Base-by-base conservation (phyloP, 192 early-diverging fungal species). In the Backusella circina region DNA sequence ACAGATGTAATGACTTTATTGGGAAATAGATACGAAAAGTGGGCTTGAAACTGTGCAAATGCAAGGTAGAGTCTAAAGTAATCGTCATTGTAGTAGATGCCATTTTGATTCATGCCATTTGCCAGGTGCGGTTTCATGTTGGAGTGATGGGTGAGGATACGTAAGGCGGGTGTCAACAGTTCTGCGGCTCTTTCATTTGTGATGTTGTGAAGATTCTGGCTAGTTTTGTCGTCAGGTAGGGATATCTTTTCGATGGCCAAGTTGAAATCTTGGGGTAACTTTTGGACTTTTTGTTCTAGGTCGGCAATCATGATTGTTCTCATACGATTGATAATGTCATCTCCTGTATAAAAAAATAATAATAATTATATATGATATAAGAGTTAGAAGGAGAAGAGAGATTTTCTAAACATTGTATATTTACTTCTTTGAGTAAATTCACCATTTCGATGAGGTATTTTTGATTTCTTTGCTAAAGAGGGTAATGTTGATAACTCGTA, bases 41-140 rank as follows among this genome's bases (percentile, higher is more conserved):
- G 69, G 16, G 36, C 54, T 68, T 79, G 77, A 28, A 83, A 83
- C 64, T 83, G 82, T 65, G 64, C 75, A 77, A 83, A 83, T 18
- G 82, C 82, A 15, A 83, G 68, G 23, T 83, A 83, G 15, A 83
- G 67, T 61, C 82, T 32, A 67, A 71, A 83, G 26, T 83, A 83
- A 30, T 83, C 82, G 6, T 61, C 64, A 38, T 83, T 83, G 73
- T 83, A 83, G 41, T 83, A 80, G 13, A 83, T 83, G 30, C 82
- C 82, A 37, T 83, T 83, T 69, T 83, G 82, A 71, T 83, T 83
- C 82, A 83, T 83, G 5, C 82, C 82, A 26, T 83, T 83, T 13
- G 77, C 78, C 33, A 79, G 31, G 67, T 83, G 82, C 2, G 82
- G 82, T 71, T 83, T 83, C 78, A 79, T 73, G 50, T 79, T 83